phyloP scores from a whole-genome alignment of 2,329 filamentous ascomycete species.

The Hymenoscyphus fructigenus region DNA sequence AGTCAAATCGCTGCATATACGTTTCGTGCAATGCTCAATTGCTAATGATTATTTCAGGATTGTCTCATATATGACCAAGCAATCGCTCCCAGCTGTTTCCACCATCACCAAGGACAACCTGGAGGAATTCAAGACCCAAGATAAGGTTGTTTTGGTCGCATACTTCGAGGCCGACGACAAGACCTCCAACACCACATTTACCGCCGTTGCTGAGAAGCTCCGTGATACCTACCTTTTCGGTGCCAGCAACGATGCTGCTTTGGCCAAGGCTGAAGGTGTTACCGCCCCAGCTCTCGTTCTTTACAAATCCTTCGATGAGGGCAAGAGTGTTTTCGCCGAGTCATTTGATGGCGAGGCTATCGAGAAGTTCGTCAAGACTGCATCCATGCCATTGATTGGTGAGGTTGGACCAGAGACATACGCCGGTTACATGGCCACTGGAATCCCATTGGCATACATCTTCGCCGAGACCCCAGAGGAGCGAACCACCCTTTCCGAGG shows the following conservation, averaged over 20 bases:
- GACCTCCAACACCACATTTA: constrained; percentile 83
- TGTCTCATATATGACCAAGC: constrained; percentile 94
- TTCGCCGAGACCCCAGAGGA: constrained; percentile 92
- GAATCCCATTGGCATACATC: constrained; percentile 93
- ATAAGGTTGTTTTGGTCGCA: constrained; percentile 92
- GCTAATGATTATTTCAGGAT: constrained; percentile 45
- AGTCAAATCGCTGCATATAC: constrained; percentile 36
- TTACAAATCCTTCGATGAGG: constrained; percentile 98
- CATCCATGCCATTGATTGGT: constrained; percentile 86
- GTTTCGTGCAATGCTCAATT: neutral
- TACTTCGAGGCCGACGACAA: constrained; percentile 82
- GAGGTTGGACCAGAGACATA: constrained; percentile 98
- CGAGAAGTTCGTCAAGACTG: constrained; percentile 76
- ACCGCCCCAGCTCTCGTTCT: constrained; percentile 84
- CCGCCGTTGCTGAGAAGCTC: constrained; percentile 65
- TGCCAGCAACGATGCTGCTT: constrained; percentile 74
- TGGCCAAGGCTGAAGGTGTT: constrained; percentile 89
- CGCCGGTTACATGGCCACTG: constrained; percentile 87
- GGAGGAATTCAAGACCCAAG: constrained; percentile 95
- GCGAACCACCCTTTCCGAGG: constrained; percentile 73
- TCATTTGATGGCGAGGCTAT: constrained; percentile 82
- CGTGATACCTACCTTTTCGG: constrained; percentile 94
- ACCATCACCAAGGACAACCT: constrained; percentile 76
- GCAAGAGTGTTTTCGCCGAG: constrained; percentile 80
- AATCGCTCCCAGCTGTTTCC: constrained; percentile 90